phyloP scores from a whole-genome alignment of 2,329 filamentous ascomycete genomes.

The Aspergillus flavus region DNA sequence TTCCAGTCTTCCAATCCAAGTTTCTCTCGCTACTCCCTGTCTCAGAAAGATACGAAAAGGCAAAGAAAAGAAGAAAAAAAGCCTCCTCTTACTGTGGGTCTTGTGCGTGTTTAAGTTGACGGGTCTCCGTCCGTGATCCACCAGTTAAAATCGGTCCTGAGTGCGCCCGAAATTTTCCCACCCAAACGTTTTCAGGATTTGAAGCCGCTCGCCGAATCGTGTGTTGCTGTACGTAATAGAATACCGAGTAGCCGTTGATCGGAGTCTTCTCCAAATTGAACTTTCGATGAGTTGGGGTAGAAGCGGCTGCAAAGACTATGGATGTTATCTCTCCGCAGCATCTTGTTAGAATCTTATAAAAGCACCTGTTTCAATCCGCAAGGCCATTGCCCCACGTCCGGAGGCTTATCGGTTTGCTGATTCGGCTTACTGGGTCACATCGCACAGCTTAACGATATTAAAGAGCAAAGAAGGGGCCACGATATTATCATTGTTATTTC shows the following conservation, averaged over 20 bases:
- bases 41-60: neutral
- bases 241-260: conserved; percentile 1
- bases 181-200: neutral
- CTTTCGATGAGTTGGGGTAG: conserved; percentile 1
- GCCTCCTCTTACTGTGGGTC: neutral
- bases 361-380: neutral
- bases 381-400: neutral
- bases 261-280: conserved; percentile 3
- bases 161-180: conserved; percentile 3
- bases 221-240: conserved; percentile 10
- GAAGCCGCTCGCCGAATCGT: conserved; percentile 4
- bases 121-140: neutral
- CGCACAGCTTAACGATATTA: neutral
- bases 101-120: neutral
- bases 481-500: neutral
- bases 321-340: neutral
- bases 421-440: neutral
- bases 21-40: neutral
- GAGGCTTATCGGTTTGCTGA: neutral
- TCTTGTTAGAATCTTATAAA: neutral
- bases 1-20: neutral
- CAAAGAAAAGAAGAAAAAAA: neutral
- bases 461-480: neutral
- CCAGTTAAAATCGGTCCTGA: neutral
- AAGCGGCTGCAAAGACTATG: neutral